phyloP scores from a whole-genome alignment of 768 basidiomycete genomes.

The Asterophora lycoperdoides region DNA sequence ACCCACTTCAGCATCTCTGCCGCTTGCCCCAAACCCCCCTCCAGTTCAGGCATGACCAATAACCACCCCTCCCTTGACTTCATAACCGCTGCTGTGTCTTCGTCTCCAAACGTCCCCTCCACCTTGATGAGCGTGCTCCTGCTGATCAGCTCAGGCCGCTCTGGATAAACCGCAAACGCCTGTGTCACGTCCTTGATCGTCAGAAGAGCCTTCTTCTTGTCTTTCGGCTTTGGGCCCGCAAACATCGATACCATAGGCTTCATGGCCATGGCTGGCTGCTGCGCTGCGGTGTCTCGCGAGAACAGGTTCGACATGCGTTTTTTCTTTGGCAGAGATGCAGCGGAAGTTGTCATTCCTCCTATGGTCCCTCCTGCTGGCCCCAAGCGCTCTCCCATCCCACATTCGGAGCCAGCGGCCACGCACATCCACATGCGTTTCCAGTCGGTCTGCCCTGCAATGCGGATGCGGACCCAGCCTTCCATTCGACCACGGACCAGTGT shows the following conservation, averaged over 20 bases:
- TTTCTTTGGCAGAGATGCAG: slow-evolving; percentile 28
- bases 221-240: slow-evolving; percentile 61
- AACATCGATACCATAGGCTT: slow-evolving; percentile 54
- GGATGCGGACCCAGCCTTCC: slow-evolving; percentile 89
- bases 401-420: slow-evolving; percentile 47
- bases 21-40: slow-evolving; percentile 55
- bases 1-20: slow-evolving; percentile 91
- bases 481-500: slow-evolving; percentile 68
- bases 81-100: slow-evolving; percentile 64
- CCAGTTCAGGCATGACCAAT: slow-evolving; percentile 85
- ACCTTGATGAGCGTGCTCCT: slow-evolving; percentile 89
- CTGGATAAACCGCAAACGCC: slow-evolving; percentile 93
- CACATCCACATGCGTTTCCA: slow-evolving; percentile 93
- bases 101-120: slow-evolving; percentile 79
- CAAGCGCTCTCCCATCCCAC: slow-evolving; percentile 19
- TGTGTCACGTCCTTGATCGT: slow-evolving; percentile 70
- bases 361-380: slow-evolving; percentile 23
- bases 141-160: slow-evolving; percentile 87
- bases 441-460: slow-evolving; percentile 94
- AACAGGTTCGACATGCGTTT: slow-evolving; percentile 73
- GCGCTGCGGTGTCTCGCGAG: slow-evolving; percentile 37
- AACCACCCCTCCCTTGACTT: slow-evolving; percentile 78
- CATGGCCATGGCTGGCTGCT: slow-evolving; percentile 23
- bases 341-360: slow-evolving; percentile 19
- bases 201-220: slow-evolving; percentile 67